Conservation (phyloP, 495 filamentous ascomycete genomes). For the Xylaria curta region DNA sequence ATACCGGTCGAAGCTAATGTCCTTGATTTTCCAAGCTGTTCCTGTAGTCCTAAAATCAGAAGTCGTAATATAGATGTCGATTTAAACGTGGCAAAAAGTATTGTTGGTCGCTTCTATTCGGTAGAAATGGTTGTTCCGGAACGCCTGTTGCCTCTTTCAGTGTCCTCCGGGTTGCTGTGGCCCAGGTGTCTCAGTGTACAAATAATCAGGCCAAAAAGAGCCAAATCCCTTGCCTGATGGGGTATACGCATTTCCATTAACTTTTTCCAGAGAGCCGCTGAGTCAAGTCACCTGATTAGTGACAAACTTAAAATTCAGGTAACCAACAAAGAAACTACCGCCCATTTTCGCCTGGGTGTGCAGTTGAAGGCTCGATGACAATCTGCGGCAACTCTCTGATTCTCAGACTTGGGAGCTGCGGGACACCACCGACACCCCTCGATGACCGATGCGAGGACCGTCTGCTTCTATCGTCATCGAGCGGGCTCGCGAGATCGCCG, state of each 20-base stretch:
- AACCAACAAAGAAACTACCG: slow-evolving; percentile 8
- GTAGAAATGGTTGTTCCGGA: neutral
- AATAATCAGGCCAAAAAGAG: neutral
- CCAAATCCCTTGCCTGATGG: neutral
- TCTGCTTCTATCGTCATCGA: slow-evolving; percentile 15
- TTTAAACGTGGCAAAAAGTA: neutral
- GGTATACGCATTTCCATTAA: neutral
- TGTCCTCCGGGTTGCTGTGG: neutral
- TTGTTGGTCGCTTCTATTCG: neutral
- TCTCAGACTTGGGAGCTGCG: slow-evolving; percentile 53
- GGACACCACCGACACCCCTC: slow-evolving; percentile 44
- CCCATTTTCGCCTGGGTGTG: slow-evolving; percentile 34
- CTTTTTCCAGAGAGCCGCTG: neutral
- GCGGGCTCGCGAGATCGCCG: slow-evolving; percentile 33
- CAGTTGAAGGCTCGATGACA: slow-evolving; percentile 59
- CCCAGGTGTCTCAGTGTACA: slow-evolving; percentile 11
- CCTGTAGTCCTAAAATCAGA: neutral
- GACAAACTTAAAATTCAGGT: neutral
- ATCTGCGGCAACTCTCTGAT: slow-evolving; percentile 55
- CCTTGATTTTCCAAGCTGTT: neutral
- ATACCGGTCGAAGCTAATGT: neutral
- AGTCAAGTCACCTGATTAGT: neutral
- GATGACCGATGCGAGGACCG: slow-evolving; percentile 31
- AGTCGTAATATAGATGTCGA: neutral
- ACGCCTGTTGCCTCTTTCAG: slow-evolving; percentile 16